These are phyloP conservation scores for Evernia prunastri DNA, from an alignment of 495 filamentous ascomycete species.

Conservation along the genomic window DNA sequence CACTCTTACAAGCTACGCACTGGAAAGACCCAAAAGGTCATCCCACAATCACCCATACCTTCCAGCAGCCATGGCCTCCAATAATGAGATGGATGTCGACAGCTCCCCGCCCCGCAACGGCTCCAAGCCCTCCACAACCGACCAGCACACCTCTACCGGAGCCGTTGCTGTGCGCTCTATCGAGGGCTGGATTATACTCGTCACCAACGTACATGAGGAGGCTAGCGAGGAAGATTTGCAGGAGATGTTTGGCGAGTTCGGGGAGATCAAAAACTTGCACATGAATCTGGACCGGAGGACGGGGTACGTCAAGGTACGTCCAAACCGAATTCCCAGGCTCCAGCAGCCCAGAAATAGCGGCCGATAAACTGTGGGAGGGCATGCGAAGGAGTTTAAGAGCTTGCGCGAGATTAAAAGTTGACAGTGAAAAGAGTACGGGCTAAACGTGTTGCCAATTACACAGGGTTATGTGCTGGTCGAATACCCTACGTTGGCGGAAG, in stretches of 20 bases:
- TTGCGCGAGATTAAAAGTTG: too few species aligned
- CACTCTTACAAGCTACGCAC: too few species aligned
- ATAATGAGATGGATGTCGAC: constrained; percentile 77
- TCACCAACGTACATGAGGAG: constrained; percentile 96
- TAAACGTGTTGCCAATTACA: background rate
- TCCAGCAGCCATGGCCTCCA: constrained; percentile 49
- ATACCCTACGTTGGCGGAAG: constrained; percentile 82
- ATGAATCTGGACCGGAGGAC: constrained; percentile 91
- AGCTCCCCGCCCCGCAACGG: constrained; percentile 36
- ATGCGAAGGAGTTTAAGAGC: background rate
- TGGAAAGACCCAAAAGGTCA: too few species aligned
- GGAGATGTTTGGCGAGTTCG: constrained; percentile 91
- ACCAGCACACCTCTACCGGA: constrained; percentile 64
- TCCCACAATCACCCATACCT: too few species aligned
- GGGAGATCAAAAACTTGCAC: constrained; percentile 96
- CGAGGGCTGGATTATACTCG: constrained; percentile 97
- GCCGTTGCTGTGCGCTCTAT: constrained; percentile 94
- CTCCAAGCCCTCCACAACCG: constrained; percentile 54
- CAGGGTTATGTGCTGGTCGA: constrained; percentile 94
- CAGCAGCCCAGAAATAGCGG: too few species aligned
- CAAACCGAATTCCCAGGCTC: background rate
- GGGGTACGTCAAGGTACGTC: constrained; percentile 90
- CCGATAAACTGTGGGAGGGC: background rate
- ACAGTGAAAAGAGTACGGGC: background rate
- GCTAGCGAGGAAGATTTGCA: constrained; percentile 92